Base-by-base conservation (phyloP, 345 rosid species). In the Excoecaria agallocha region DNA sequence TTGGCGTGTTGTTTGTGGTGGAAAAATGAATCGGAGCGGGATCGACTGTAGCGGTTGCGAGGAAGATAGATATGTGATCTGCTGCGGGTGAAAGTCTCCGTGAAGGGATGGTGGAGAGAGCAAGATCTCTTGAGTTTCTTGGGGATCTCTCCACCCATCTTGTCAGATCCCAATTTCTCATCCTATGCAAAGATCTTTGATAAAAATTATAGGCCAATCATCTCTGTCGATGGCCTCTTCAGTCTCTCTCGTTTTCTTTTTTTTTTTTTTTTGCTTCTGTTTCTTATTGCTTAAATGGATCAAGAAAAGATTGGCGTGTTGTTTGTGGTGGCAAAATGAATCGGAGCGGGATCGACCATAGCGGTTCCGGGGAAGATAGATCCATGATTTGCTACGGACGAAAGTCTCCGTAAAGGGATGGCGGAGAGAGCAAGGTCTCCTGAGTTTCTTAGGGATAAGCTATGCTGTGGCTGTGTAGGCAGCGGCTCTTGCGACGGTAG, bases 171-270 rank as follows among this genome's bases (percentile, higher is more conserved):
- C n/a, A n/a, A n/a, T n/a, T n/a, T n/a, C n/a, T n/a, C n/a, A n/a
- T n/a, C n/a, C n/a, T n/a, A n/a, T n/a, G n/a, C n/a, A n/a, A 15
- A 93, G 89, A 84, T 85, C 89, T 73, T 83, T 91, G 65, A 86
- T 73, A 70, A 80, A 62, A 70, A 73, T 66, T 15, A 74, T 59
- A 73, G 86, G 56, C 41, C 68, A 64, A 12, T 62, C 70, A 66
- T 62, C 45, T n/a, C 55, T 1, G 6, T 49, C 13, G 10, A 60
- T 19, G 22, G 79, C 66, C 39, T 69, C 78, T 24, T 10, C 58
- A 4, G 9, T 8, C 61, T 76, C 85, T 15, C 66, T 58, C 13
- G 20, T n/a, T n/a, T n/a, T n/a, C n/a, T n/a, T n/a, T n/a, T n/a
- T 58, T 22, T 3, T n/a, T 5, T 57, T 45, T 10, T 25, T 71